Base-by-base conservation (phyloP, 768 basidiomycete species). In the Boletus insuetus region DNA sequence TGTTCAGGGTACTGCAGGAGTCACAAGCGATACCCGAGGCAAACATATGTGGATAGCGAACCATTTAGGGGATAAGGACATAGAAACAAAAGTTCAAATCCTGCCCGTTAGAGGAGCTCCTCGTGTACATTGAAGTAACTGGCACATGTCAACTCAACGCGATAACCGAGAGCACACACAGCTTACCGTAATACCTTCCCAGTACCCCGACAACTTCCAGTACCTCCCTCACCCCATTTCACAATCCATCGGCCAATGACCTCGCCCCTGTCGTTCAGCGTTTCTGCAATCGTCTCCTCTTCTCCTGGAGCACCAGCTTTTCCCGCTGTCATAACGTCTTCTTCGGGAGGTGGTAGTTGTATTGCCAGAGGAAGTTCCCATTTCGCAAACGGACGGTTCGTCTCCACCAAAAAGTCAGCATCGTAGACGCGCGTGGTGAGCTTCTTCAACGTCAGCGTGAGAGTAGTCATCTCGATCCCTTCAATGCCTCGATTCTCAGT, bases 261-360 rank as follows among this genome's bases (percentile, higher is more conserved):
- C 16, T 77, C 75, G 0, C 87, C 88, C 13, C 77, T 73, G 38
- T 74, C 68, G 59, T 86, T 80, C 41, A 77, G 60, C 3, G 88
- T 91, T 70, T 92, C 91, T 14, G 92, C 91, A 2, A 92, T 79
- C 1, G 91, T 91, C 71, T 93, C 90, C 61, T 90, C 84, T 54
- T 73, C 63, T 4, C 84, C 85, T 1, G 78, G 73, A 17, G 55
- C 54, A 2, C 72, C 73, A 2, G 70, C 74, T 38, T 66, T 72
- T 16, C 56, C 53, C 2, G 71, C 64, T n/a, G 55, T 59, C 20
- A 64, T 55, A 5, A 70, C 63, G 57, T 77, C 75, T 17, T 74
- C 66, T 8, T 62, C 56, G 1, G 75, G 14, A 2, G 64, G 44
- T 19, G 82, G 76, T 1, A 86, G 71, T 46, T 77, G 68, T 31